Evolutionary conservation across 306 rosid genomes (phyloP).

Genomic region (Cicer bijugum): DNA sequence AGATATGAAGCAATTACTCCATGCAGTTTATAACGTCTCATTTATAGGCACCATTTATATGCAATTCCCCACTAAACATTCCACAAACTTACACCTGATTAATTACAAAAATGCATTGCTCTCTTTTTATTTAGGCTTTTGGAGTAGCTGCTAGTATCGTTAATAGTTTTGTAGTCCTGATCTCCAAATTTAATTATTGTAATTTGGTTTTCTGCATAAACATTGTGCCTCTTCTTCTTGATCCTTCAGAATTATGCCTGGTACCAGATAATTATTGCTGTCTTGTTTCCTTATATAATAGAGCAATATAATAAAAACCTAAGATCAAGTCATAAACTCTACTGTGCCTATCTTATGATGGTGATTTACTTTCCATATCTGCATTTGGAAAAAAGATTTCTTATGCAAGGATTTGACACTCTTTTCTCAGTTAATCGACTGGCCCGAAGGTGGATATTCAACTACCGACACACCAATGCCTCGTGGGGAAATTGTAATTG

Average conservation of each 20-base stretch:
- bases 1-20: not conserved
- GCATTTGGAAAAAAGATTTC: constrained; percentile 19
- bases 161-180: not conserved
- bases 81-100: constrained; percentile 21
- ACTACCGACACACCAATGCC: constrained; percentile 73
- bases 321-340: constrained; percentile 2
- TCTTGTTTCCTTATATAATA: constrained; percentile 8
- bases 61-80: constrained; percentile 13
- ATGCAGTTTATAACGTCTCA: constrained; percentile 8
- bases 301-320: constrained; percentile 4
- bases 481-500: constrained; percentile 92
- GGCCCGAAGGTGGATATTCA: constrained; percentile 95
- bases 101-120: not conserved
- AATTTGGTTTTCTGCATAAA: not conserved
- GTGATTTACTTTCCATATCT: constrained; percentile 16
- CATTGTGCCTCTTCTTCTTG: not conserved
- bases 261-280: not conserved
- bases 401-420: constrained; percentile 38
- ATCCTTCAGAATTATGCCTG: constrained; percentile 10
- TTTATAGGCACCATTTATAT: constrained; percentile 19
- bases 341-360: constrained; percentile 22
- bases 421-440: constrained; percentile 72
- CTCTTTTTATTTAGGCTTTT: constrained; percentile 15
- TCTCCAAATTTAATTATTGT: constrained; percentile 16
- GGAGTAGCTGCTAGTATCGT: constrained; percentile 10